Base-by-base conservation (phyloP, 2,329 filamentous ascomycete species). In the Penicillium olsonii region DNA sequence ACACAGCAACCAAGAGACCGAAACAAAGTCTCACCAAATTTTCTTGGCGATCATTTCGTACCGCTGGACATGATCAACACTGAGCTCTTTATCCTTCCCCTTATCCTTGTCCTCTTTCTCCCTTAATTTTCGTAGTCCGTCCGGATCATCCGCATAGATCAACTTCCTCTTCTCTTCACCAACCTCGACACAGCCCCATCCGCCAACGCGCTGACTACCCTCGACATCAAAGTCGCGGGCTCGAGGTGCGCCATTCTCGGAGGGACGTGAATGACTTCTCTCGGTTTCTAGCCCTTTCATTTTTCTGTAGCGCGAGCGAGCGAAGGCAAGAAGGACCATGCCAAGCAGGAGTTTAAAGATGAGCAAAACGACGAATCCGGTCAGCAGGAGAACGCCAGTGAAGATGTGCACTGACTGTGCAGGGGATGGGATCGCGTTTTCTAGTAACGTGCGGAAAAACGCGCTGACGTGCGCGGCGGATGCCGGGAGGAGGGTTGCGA, bases 21-120 rank as follows among this genome's bases (percentile, higher is more conserved):
- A 18, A 17, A 7, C 12, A 5, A 14, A 14, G 7, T 14, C 50
- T 69, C 61, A 97, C 94, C 94, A 99, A 62, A 99, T 99, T 67
- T 94, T 82, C 79, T 96, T 97, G 0, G 90, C 90, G 61, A 91
- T 87, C 94, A 97, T 96, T 67, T 91, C 90, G 74, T 96, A 99
- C 62, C 94, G 80, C 60, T 79, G 84, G 55, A 84, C 90, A 67
- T 75, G 84, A 64, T 79, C 87, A 71, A 84, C 83, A 67, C 82
- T 84, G 80, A 47, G 70, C 68, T 53, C 64, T 60, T 48, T 62
- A 84, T 68, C 73, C 82, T 68, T 76, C 19, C 78, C 79, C 57
- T 81, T 84, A 56, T 84, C 82, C 53, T 81, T 82, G 6, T 79
- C 81, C 60, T 82, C 77, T 63, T 83, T 82, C 53, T 86, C 84